phyloP scores from a whole-genome alignment of 257 asterid species.

The Nicotiana otophora region DNA sequence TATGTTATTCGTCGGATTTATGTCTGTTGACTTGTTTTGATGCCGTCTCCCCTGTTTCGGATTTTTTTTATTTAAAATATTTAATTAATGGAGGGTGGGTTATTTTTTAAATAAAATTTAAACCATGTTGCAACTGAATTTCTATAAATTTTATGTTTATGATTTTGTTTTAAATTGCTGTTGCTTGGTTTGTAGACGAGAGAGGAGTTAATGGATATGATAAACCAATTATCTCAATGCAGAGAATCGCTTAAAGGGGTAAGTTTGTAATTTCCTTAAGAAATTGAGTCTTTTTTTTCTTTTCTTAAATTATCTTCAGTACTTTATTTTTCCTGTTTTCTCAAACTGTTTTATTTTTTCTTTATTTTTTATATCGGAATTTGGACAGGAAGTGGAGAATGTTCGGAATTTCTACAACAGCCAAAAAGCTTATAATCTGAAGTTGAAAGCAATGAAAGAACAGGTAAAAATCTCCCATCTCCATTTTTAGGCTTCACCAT shows the following conservation, averaged over 20 bases:
- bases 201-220: conserved; percentile 23
- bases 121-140: no score
- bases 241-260: conserved; percentile 44
- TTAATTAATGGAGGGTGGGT: not conserved
- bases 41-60: not conserved
- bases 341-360: not conserved
- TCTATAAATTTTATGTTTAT: not conserved
- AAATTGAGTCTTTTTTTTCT: not conserved
- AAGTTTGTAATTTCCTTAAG: conserved; percentile 9
- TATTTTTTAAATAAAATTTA: not conserved
- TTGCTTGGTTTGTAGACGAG: conserved; percentile 29
- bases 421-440: conserved; percentile 28
- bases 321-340: not conserved
- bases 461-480: conserved; percentile 24
- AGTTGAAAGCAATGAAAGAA: conserved; percentile 34
- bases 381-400: conserved; percentile 22
- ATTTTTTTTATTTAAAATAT: not conserved
- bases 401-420: conserved; percentile 25
- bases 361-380: not conserved
- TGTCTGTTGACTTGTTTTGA: not conserved
- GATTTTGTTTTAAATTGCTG: not conserved
- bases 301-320: not conserved
- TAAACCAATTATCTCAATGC: conserved; percentile 33
- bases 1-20: not conserved
- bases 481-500: not conserved